Conservation (phyloP, 345 rosid genomes). For the Brassica juncea region DNA sequence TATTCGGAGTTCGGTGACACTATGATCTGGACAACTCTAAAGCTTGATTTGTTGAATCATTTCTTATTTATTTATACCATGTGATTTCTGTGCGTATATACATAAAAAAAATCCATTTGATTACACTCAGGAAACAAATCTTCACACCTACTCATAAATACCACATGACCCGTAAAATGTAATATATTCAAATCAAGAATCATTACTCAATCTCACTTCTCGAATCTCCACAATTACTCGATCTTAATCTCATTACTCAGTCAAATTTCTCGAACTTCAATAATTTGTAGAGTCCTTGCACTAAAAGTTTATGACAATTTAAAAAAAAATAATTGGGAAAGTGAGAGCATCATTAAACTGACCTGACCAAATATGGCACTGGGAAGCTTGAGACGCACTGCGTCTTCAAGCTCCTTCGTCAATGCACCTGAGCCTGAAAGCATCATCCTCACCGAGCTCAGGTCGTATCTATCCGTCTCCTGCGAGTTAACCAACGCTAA, state of each 20-base stretch:
- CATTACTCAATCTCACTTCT: neutral
- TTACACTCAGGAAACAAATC: neutral
- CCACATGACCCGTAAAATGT: neutral
- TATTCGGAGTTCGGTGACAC: neutral
- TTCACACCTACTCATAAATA: neutral
- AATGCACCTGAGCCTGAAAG: slow-evolving; percentile 83
- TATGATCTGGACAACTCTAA: neutral
- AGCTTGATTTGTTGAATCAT: neutral
- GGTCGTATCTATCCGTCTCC: slow-evolving; percentile 60
- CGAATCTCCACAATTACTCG: neutral
- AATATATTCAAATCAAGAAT: neutral
- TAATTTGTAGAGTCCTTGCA: neutral
- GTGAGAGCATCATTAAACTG: neutral
- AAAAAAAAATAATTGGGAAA: neutral
- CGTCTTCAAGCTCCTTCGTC: slow-evolving; percentile 88
- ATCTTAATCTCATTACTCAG: neutral
- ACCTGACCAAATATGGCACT: slow-evolving; percentile 91
- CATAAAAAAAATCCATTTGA: neutral
- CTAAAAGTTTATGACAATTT: neutral
- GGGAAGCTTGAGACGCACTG: slow-evolving; percentile 65
- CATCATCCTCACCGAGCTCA: slow-evolving; percentile 65
- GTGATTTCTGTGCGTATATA: neutral
- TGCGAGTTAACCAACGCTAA: slow-evolving; percentile 62
- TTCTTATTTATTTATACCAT: neutral
- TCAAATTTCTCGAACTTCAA: neutral